Evolutionary conservation across 768 basidiomycete species (phyloP).

Genomic region (Suillus hirtellus): DNA sequence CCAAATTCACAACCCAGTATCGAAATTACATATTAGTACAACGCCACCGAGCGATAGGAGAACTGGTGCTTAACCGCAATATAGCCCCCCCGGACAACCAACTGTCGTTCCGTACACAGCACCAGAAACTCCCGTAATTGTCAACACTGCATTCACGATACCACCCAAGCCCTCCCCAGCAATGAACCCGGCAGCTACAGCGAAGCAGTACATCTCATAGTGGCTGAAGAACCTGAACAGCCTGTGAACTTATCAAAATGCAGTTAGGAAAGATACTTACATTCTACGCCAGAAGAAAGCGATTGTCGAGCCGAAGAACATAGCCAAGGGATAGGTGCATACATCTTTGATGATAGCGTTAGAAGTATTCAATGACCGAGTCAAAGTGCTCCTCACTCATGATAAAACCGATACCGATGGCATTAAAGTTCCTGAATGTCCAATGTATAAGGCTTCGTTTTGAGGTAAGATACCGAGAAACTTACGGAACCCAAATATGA

Average conservation of each 20-base stretch:
- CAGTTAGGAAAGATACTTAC: neutral
- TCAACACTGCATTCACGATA: conserved; percentile 33
- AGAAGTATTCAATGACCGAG: neutral
- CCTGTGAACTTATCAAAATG: neutral
- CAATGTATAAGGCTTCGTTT: neutral
- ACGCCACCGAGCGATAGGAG: neutral
- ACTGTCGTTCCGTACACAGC: conserved; percentile 27
- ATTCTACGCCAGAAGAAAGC: conserved; percentile 22
- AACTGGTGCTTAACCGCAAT: conserved; percentile 25
- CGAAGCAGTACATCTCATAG: conserved; percentile 32
- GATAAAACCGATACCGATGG: conserved; percentile 26
- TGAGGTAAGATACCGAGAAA: neutral
- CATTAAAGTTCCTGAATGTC: conserved; percentile 24
- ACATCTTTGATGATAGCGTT: conserved; percentile 13
- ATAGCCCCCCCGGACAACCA: conserved; percentile 30
- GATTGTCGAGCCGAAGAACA: conserved; percentile 26
- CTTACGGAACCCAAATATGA: conserved; percentile 23
- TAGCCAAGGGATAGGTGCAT: conserved; percentile 26
- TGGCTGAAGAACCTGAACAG: conserved; percentile 4
- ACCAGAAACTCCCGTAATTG: conserved; percentile 31
- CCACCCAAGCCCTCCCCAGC: conserved; percentile 42
- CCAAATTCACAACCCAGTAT: neutral
- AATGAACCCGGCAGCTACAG: conserved; percentile 40
- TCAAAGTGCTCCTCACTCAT: conserved; percentile 1
- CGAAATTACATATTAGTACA: neutral